Percentiles rank a stretch among this genome's conserved stretches.
Evolutionary conservation across 2,329 filamentous ascomycete genomes (phyloP).

Genomic region (Botrytis galanthina): DNA sequence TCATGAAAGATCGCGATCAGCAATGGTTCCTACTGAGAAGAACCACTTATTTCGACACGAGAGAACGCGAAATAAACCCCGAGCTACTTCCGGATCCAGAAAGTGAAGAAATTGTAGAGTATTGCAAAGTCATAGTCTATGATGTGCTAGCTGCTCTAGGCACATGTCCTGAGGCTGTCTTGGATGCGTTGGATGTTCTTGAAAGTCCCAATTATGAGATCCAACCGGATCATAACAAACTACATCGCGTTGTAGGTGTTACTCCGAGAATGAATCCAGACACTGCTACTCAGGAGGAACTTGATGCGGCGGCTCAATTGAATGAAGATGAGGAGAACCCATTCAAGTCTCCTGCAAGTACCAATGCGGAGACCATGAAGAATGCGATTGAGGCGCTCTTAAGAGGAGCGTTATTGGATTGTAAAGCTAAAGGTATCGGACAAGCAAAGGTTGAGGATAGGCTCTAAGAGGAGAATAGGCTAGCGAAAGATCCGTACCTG

Average conservation of each 20-base stretch:
- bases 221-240: background rate
- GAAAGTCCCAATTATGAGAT: background rate
- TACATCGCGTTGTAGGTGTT: background rate
- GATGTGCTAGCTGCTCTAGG: constrained; percentile 36
- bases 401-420: constrained; percentile 3
- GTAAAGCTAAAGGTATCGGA: background rate
- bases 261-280: background rate
- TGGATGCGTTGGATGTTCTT: constrained; percentile 26
- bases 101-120: constrained; percentile 30
- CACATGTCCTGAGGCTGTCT: constrained; percentile 30
- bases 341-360: background rate
- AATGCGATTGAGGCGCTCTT: background rate
- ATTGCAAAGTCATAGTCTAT: constrained; percentile 32
- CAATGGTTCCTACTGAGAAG: constrained; percentile 32
- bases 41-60: constrained; percentile 27
- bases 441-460: background rate
- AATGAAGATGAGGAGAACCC: background rate
- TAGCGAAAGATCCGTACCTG: too few relatives aligned
- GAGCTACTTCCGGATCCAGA: constrained; percentile 23
- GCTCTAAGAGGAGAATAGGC: background rate
- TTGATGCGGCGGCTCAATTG: background rate
- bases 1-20: constrained; percentile 20
- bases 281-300: background rate
- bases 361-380: constrained; percentile 2
- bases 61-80: constrained; percentile 4